Evolutionary conservation across 2,329 filamentous ascomycete species (phyloP).

Genomic region (Penicillium sp.): DNA sequence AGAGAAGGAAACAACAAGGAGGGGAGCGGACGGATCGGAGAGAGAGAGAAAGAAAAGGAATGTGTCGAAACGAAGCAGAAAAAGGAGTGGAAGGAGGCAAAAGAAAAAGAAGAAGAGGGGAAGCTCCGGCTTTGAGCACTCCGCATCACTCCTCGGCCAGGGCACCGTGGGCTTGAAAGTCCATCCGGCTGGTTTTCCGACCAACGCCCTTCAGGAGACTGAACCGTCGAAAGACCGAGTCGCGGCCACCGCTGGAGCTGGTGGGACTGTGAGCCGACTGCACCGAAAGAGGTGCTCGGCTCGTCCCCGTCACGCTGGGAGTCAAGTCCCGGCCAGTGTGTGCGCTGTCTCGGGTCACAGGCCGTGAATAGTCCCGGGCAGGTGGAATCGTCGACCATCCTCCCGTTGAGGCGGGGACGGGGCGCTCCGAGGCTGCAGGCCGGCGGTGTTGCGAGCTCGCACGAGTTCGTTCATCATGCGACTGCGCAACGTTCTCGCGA

Average conservation of each 20-base stretch:
- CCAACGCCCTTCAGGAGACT: slow-evolving; percentile 67
- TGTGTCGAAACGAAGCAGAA: neutral
- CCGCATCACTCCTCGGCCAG: slow-evolving; percentile 34
- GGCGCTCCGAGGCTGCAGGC: slow-evolving; percentile 12
- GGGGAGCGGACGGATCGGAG: slow-evolving; percentile 10
- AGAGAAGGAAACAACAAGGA: too few relatives aligned
- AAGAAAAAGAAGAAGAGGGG: slow-evolving; percentile 2
- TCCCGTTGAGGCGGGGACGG: slow-evolving; percentile 21
- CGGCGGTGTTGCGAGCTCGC: slow-evolving; percentile 24
- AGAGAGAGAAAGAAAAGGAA: neutral
- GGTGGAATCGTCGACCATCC: slow-evolving; percentile 31
- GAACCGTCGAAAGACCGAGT: slow-evolving; percentile 69
- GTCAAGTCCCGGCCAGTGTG: slow-evolving; percentile 22
- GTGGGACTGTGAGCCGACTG: slow-evolving; percentile 27
- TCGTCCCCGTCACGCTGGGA: slow-evolving; percentile 21
- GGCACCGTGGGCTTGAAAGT: slow-evolving; percentile 33
- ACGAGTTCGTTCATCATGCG: slow-evolving; percentile 26
- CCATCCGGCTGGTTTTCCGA: slow-evolving; percentile 58
- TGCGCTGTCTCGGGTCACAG: slow-evolving; percentile 28
- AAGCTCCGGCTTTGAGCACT: slow-evolving; percentile 3
- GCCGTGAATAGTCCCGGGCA: slow-evolving; percentile 30
- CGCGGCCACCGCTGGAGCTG: slow-evolving; percentile 38
- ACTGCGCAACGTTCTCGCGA: slow-evolving; percentile 22
- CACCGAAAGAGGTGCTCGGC: neutral
- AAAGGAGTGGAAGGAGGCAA: neutral